Evolutionary conservation across 805 yeast genomes (phyloP).

Genomic region (Ogataea philodendri): DNA sequence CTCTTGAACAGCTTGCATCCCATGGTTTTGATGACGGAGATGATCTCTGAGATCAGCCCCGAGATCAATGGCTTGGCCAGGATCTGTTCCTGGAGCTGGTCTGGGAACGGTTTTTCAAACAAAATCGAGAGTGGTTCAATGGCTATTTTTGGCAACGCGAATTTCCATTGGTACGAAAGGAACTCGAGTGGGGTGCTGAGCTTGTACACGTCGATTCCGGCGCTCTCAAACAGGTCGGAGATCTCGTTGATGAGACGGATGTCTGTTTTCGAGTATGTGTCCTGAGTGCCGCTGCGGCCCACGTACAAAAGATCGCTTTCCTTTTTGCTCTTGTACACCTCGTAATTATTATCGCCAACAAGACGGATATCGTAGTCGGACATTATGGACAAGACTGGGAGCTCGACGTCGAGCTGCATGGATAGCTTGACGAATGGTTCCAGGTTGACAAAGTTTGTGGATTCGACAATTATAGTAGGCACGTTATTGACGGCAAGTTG

Average conservation of each 20-base stretch:
- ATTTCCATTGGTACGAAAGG: constrained; percentile 77
- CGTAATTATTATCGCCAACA: constrained; percentile 33
- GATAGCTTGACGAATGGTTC: constrained; percentile 63
- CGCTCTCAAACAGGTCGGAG: constrained; percentile 38
- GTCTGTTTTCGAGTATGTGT: constrained; percentile 43
- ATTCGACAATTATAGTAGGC: constrained; percentile 61
- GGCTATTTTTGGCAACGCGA: constrained; percentile 74
- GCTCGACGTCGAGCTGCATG: constrained; percentile 31
- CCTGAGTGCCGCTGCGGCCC: constrained; percentile 41
- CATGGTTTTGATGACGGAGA: constrained; percentile 72
- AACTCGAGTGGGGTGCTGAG: constrained; percentile 54
- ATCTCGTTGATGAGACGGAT: constrained; percentile 37
- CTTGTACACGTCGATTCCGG: constrained; percentile 46
- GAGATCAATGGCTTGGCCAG: constrained; percentile 81
- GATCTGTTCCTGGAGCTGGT: constrained; percentile 57
- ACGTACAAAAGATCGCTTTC: constrained; percentile 48
- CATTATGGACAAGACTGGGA: constrained; percentile 55
- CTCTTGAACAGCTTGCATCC: constrained; percentile 70
- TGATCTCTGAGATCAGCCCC: constrained; percentile 74
- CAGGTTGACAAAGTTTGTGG: constrained; percentile 67
- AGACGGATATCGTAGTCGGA: constrained; percentile 57
- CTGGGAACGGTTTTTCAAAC: constrained; percentile 69
- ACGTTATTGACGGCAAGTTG: constrained; percentile 29
- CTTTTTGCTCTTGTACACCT: constrained; percentile 37
- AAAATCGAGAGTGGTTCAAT: constrained; percentile 73